Conservation (phyloP, 1,139 yeast species). For the Pichia sorboxylosa region DNA sequence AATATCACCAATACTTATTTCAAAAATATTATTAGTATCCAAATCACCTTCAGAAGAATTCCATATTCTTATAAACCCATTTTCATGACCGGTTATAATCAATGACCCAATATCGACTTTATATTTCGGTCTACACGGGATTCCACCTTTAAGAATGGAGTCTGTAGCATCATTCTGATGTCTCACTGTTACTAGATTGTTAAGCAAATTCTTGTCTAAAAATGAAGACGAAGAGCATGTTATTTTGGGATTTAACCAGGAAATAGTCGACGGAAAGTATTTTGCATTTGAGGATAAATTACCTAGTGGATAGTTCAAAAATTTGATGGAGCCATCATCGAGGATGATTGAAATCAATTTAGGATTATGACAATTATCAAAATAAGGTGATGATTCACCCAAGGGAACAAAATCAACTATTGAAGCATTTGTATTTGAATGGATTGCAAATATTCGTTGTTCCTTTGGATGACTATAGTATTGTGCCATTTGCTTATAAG, state of each 20-base stretch:
- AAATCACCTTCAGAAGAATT: conserved; percentile 74
- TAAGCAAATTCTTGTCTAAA: conserved; percentile 27
- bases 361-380: conserved; percentile 63
- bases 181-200: conserved; percentile 19
- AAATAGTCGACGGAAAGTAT: conserved; percentile 65
- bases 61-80: conserved; percentile 69
- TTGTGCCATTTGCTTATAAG: conserved; percentile 71
- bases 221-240: conserved; percentile 40
- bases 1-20: conserved; percentile 39
- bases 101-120: conserved; percentile 41
- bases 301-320: conserved; percentile 46
- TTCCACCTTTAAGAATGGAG: conserved; percentile 63
- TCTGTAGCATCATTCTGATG: conserved; percentile 19
- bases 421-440: conserved; percentile 27
- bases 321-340: conserved; percentile 45
- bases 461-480: conserved; percentile 60
- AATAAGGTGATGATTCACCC: conserved; percentile 50
- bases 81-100: conserved; percentile 64
- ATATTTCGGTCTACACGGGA: conserved; percentile 53
- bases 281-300: conserved; percentile 42
- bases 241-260: conserved; percentile 70
- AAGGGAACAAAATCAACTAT: conserved; percentile 39
- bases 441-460: conserved; percentile 43
- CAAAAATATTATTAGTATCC: conserved; percentile 49
- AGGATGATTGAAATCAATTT: conserved; percentile 44